Base-by-base conservation (phyloP, 805 yeast species). In the Novakomyces olei region DNA sequence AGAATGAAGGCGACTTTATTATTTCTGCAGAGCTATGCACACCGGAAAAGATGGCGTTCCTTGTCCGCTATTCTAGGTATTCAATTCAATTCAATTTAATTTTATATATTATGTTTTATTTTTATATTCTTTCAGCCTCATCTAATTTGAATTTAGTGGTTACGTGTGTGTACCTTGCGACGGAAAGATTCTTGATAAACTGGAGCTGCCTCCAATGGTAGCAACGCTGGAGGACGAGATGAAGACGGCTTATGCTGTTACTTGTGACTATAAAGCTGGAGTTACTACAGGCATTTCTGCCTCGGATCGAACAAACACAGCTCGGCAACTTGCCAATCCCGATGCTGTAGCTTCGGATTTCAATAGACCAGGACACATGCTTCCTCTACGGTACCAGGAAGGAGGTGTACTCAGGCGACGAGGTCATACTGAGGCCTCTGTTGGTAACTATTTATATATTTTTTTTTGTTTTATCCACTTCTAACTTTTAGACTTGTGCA, bases 271-370 rank as follows among this genome's bases (percentile, higher is more conserved):
- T 39, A 69, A 66, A 23, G 74, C 74, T 36, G 93, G 92, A 23
- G 83, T 96, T 24, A 80, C 96, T 8, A 88, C 99, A 0, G 99
- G 99, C 8, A 88, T 88, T 32, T 75, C 92, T 17, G 95, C 98
- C 6, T 73, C 72, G 44, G 99, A 88, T 53, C 65, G 99, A 46
- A 85, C 92, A 0, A 55, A 76, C 42, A 88, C 98, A 1, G 77
- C 78, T 25, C 54, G 61, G 25, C 61, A 61, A 37, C 61, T 88
- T 43, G 92, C 93, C 1, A 63, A 67, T 40, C 58, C 75, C 4
- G 37, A 40, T 2, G 48, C 72, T 5, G 20, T n/a, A 12, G 58
- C 55, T 27, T 55, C 42, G 0, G 83, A 79, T 37, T 78, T 88
- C 49, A 57, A 78, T 48, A 69, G 76, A 45, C 99, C 99, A 0